These are phyloP conservation scores for Aureobasidium zeae DNA, from an alignment of 2,329 filamentous ascomycete genomes.

Conservation along the genomic window DNA sequence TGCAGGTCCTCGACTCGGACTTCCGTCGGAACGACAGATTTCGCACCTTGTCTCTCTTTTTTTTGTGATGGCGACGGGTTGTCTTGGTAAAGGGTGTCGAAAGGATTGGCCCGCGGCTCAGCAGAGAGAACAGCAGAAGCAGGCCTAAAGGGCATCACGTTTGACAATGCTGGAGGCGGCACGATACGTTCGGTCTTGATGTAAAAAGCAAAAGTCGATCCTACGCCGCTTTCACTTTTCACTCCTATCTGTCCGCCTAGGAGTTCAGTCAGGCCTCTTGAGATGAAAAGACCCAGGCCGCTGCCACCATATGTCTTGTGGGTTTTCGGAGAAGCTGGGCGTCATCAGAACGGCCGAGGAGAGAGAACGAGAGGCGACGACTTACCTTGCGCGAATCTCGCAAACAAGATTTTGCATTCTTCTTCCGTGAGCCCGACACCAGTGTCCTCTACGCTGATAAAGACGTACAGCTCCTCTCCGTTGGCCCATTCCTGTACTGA, in stretches of 20 bases:
- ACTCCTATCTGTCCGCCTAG: constrained; percentile 57
- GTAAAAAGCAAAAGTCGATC: constrained; percentile 58
- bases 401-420: constrained; percentile 44
- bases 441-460: constrained; percentile 29
- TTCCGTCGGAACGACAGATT: no score
- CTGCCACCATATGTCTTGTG: constrained; percentile 55
- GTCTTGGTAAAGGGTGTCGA: no score
- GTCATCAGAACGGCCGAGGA: no score
- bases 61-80: no score
- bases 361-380: constrained; percentile 32
- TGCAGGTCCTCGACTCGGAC: neutral
- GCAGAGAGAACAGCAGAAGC: no score
- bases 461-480: constrained; percentile 30
- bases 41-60: no score
- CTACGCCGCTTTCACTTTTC: constrained; percentile 46
- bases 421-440: constrained; percentile 28
- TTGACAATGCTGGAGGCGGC: no score
- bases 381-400: constrained; percentile 58
- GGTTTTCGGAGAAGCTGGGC: constrained; percentile 2
- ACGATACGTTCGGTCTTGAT: constrained; percentile 39
- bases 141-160: no score
- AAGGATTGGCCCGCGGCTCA: no score
- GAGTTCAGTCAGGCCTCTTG: constrained; percentile 50
- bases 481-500: neutral
- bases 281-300: constrained; percentile 60